A percentile compares a stretch with the other conserved stretches of the same genome.
phyloP scores from a whole-genome alignment of 169 alveolate species.

The Cryptosporidium parvum region DNA sequence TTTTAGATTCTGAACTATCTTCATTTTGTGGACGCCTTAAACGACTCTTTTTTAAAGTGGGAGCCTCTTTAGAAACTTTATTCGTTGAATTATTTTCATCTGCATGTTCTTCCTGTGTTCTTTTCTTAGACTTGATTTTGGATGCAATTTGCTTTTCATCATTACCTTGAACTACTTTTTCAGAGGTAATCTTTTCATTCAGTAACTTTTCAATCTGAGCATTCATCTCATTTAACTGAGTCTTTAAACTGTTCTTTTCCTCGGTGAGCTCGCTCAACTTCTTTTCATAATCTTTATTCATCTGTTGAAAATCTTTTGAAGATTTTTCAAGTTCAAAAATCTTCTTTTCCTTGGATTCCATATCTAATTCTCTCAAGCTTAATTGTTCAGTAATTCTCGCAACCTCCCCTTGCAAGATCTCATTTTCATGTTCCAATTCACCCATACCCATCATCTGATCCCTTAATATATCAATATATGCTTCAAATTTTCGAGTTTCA shows the following conservation, averaged over 20 bases:
- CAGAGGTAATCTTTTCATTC: background rate
- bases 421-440: conserved; percentile 25
- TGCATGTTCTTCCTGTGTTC: background rate
- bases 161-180: background rate
- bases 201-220: conserved; percentile 12
- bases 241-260: conserved; percentile 33
- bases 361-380: conserved; percentile 54
- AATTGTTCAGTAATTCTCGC: conserved; percentile 58
- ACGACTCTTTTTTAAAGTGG: conserved; percentile 40
- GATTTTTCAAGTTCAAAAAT: conserved; percentile 55
- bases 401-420: conserved; percentile 25
- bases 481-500: conserved; percentile 43
- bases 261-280: conserved; percentile 3
- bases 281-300: conserved; percentile 25
- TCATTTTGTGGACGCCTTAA: conserved; percentile 58
- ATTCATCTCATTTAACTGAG: conserved; percentile 14
- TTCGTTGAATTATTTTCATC: background rate
- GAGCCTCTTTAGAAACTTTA: background rate
- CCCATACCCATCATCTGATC: conserved; percentile 29
- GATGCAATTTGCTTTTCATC: background rate
- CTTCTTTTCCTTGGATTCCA: conserved; percentile 52
- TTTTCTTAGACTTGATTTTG: background rate
- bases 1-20: conserved; percentile 33
- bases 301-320: background rate
- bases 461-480: conserved; percentile 39